phyloP scores from a whole-genome alignment of 441 rosid genomes.

The Cnidoscolus chayamansa region DNA sequence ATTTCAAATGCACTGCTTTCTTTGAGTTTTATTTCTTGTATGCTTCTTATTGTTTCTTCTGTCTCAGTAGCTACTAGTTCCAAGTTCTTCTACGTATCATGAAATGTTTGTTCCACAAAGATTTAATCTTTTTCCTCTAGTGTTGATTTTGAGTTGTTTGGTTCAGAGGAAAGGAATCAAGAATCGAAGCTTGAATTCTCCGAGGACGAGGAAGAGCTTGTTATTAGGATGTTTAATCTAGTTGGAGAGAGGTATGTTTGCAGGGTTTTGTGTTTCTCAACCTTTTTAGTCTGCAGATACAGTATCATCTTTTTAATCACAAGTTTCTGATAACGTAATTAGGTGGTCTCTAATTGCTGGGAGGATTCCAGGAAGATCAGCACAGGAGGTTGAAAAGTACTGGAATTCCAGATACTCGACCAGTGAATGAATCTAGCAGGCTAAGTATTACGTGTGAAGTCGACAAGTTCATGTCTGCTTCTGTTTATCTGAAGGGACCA shows the following conservation, averaged over 20 bases:
- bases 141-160: conserved; percentile 4
- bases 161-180: conserved; percentile 34
- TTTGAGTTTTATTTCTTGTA: background rate
- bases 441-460: background rate
- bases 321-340: background rate
- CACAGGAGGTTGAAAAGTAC: conserved; percentile 43
- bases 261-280: background rate
- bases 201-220: conserved; percentile 43
- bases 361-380: conserved; percentile 49
- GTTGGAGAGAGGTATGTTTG: conserved; percentile 42
- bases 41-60: no score
- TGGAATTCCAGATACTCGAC: conserved; percentile 43
- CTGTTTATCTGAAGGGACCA: background rate
- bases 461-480: background rate
- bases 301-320: background rate
- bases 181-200: conserved; percentile 35
- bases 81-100: background rate
- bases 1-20: background rate
- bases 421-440: conserved; percentile 23
- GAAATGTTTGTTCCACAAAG: background rate
- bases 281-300: background rate
- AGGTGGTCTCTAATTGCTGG: conserved; percentile 55
- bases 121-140: background rate
- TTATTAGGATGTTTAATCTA: conserved; percentile 44
- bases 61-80: background rate